These are phyloP conservation scores for Kwoniella sp. DNA, from an alignment of 768 basidiomycete genomes.

Conservation along the genomic window DNA sequence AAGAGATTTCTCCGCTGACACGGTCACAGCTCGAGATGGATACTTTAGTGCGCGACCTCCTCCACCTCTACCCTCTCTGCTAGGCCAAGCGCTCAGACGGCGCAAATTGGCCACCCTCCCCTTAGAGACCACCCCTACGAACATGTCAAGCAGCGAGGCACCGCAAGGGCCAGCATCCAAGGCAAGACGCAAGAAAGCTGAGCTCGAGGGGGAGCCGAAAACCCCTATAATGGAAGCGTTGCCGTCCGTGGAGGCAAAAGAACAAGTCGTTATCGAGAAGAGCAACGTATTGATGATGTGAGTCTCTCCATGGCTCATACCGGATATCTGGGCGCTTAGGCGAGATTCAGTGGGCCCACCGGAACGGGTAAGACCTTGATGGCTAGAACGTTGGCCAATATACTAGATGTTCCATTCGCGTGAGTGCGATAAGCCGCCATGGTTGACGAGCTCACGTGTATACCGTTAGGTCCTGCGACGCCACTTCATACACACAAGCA, in stretches of 20 bases:
- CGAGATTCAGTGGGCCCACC: constrained; percentile 49
- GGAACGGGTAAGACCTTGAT: constrained; percentile 77
- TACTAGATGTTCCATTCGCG: constrained; percentile 91
- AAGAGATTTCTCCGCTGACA: neutral
- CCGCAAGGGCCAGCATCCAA: too few species aligned
- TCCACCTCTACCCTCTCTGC: constrained; percentile 11
- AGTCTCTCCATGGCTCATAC: constrained; percentile 32
- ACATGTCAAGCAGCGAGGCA: neutral
- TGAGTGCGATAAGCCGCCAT: constrained; percentile 8
- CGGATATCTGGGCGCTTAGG: neutral
- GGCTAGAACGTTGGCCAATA: constrained; percentile 82
- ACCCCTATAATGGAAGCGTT: constrained; percentile 6
- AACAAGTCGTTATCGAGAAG: constrained; percentile 66
- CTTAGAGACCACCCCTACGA: neutral
- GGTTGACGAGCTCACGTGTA: neutral
- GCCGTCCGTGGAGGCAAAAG: constrained; percentile 14
- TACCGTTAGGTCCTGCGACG: constrained; percentile 56
- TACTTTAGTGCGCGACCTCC: constrained; percentile 30
- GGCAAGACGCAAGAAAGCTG: constrained; percentile 3
- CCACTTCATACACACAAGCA: constrained; percentile 83
- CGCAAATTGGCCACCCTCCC: constrained; percentile 8
- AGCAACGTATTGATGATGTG: constrained; percentile 92
- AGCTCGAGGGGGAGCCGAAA: constrained; percentile 8
- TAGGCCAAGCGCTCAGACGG: constrained; percentile 16
- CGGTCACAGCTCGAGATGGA: constrained; percentile 28